Percentiles rank a stretch among this genome's conserved stretches.
Conservation (phyloP, 2,329 filamentous ascomycete species). For the Uncinocarpus reesii region DNA sequence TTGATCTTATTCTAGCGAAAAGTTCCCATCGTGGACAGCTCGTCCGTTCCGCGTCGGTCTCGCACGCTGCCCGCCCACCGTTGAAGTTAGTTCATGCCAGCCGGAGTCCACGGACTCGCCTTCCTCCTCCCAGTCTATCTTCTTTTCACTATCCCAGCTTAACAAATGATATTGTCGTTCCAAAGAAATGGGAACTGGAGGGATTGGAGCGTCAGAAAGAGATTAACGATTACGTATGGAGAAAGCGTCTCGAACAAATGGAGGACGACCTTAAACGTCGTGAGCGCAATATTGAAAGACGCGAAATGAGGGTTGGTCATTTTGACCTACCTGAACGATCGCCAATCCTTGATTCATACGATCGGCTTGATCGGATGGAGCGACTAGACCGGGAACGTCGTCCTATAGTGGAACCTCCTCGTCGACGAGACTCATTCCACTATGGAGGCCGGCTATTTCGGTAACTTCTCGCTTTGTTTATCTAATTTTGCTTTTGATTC, state of each 20-base stretch:
- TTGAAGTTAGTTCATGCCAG: neutral
- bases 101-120: neutral
- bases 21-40: conserved; percentile 14
- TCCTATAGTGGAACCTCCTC: conserved; percentile 1
- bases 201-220: conserved; percentile 12
- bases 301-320: conserved; percentile 5
- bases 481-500: no score
- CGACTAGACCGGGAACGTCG: conserved; percentile 8
- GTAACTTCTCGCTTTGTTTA: neutral
- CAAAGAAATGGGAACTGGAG: conserved; percentile 11
- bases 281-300: conserved; percentile 9
- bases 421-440: neutral
- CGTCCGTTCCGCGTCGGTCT: conserved; percentile 11
- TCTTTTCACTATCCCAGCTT: neutral
- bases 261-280: conserved; percentile 10
- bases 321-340: neutral
- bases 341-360: conserved; percentile 6
- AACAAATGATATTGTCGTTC: conserved; percentile 7
- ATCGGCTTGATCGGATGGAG: conserved; percentile 12
- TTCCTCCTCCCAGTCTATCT: neutral
- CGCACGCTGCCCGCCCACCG: conserved; percentile 4
- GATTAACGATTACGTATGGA: conserved; percentile 11
- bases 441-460: neutral
- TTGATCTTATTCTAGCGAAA: conserved; percentile 23
- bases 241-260: conserved; percentile 6